Evolutionary conservation across 768 basidiomycete genomes (phyloP).

Genomic region (Mycena floridula): DNA sequence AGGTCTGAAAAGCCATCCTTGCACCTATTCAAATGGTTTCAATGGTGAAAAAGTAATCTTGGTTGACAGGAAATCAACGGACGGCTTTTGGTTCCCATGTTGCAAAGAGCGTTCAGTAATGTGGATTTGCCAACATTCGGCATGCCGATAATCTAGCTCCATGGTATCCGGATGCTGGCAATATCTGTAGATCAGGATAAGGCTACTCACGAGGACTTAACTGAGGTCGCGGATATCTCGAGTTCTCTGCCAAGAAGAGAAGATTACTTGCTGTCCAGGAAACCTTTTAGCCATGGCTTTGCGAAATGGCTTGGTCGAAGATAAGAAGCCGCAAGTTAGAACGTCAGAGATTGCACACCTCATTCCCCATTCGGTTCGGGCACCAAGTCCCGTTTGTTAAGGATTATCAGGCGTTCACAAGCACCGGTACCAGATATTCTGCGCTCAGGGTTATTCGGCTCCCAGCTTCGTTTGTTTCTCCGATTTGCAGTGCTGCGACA

Average conservation of each 20-base stretch:
- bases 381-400: slow-evolving; percentile 92
- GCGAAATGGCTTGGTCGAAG: slow-evolving; percentile 55
- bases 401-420: slow-evolving; percentile 84
- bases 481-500: slow-evolving; percentile 61
- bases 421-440: slow-evolving; percentile 34
- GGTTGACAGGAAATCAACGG: slow-evolving; percentile 32
- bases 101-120: slow-evolving; percentile 82
- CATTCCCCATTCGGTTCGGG: slow-evolving; percentile 82
- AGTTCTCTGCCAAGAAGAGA: slow-evolving; percentile 66
- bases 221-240: slow-evolving; percentile 61
- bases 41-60: too few relatives aligned
- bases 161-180: slow-evolving; percentile 53
- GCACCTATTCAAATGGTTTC: slow-evolving; percentile 42
- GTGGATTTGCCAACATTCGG: slow-evolving; percentile 99
- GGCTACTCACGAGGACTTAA: slow-evolving; percentile 70
- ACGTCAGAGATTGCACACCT: too few relatives aligned
- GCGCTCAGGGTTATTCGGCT: slow-evolving; percentile 32
- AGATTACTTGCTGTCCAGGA: slow-evolving; percentile 62
- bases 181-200: slow-evolving; percentile 17
- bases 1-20: slow-evolving; percentile 87
- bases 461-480: slow-evolving; percentile 62
- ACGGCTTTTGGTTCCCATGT: slow-evolving; percentile 86
- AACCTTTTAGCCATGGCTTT: slow-evolving; percentile 65
- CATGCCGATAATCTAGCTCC: slow-evolving; percentile 90
- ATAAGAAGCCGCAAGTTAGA: too few relatives aligned